A percentile compares a stretch with the other conserved stretches of the same genome.
Evolutionary conservation across 176 grass and related monocot genomes (phyloP).

Genomic region (Tillandsia fasciculata): DNA sequence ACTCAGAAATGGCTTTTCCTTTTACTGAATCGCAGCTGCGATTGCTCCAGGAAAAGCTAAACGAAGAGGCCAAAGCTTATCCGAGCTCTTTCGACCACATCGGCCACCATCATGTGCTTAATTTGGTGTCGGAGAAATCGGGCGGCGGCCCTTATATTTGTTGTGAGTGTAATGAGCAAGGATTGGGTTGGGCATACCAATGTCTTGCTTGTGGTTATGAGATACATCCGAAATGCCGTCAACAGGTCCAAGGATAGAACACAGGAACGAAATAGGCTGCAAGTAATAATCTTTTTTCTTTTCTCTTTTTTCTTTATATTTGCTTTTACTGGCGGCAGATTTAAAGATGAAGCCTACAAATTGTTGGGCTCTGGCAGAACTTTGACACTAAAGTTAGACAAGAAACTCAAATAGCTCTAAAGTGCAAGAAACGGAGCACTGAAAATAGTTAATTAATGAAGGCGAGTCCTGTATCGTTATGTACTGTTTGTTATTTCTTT

Average conservation of each 20-base stretch:
- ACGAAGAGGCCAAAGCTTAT: constrained; percentile 49
- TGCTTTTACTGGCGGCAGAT: too few species aligned
- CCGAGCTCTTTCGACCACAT: constrained; percentile 32
- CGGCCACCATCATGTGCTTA: constrained; percentile 42
- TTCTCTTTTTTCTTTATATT: too few species aligned
- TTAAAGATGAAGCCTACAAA: too few species aligned
- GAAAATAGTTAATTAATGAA: too few species aligned
- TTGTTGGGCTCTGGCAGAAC: too few species aligned
- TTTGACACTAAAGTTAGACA: too few species aligned
- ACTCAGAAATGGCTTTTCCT: constrained; percentile 62
- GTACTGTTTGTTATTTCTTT: too few species aligned
- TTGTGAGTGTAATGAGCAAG: constrained; percentile 62
- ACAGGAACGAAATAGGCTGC: not conserved
- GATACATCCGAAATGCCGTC: constrained; percentile 53
- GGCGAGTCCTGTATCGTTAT: too few species aligned
- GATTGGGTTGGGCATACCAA: constrained; percentile 63
- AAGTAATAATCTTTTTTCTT: not conserved
- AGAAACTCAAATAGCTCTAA: too few species aligned
- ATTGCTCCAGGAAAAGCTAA: constrained; percentile 36
- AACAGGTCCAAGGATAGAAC: not conserved
- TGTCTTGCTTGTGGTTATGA: constrained; percentile 64
- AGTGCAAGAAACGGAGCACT: too few species aligned
- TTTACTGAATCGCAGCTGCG: constrained; percentile 42
- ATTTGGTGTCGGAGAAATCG: constrained; percentile 39
- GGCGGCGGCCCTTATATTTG: constrained; percentile 57